Base-by-base conservation (phyloP, 75 land plant genomes). In the Sequoia sempervirens region DNA sequence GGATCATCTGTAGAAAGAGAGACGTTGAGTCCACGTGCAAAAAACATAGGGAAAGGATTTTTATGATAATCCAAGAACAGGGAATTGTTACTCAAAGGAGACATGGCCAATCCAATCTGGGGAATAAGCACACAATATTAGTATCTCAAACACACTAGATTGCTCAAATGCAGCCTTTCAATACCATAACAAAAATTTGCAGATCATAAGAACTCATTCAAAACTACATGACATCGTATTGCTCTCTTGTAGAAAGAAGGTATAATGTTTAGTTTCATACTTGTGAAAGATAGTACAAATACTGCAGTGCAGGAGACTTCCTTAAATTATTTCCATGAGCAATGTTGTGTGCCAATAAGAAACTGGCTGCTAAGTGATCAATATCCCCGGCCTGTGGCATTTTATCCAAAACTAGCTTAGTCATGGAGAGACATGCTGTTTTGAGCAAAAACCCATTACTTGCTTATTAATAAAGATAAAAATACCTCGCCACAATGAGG, bases 1-100 rank as follows among this genome's bases (percentile, higher is more conserved):
- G 99, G 99, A 85, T 98, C 99, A 82, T 98, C 99, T 13, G 99
- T 98, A 3, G 99, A 98, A 11, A 98, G 93, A 13, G 97, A 96
- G 11, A 98, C 99, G 90, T 98, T 98, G 45, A 98, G 96, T 4
- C 99, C 99, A 18, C 98, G 88, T 40, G 87, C 88, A 89, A 98
- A 98, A 83, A 98, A 98, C 93, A 91, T 88, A 1, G 95, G 98
- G 78, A 98, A 96, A 41, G 99, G 99, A 78, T 98, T 98, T 69
- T 97, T 94, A 86, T 96, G 98, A 84, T 94, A 96, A 84, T 98
- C 98, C 80, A 98, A 80, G 86, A 98, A 98, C 32, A 98, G 86
- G 11, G 99, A 98, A 82, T 98, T 98, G 89, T 98, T 98, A 91
- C 99, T 98, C 84, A 96, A 83, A 12, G 98, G 99, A 75, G 99